Evolutionary conservation across 202 grass and related monocot species (phyloP), one percentile per base, ranked within the genome.

Genomic region (Zizania palustris): DNA sequence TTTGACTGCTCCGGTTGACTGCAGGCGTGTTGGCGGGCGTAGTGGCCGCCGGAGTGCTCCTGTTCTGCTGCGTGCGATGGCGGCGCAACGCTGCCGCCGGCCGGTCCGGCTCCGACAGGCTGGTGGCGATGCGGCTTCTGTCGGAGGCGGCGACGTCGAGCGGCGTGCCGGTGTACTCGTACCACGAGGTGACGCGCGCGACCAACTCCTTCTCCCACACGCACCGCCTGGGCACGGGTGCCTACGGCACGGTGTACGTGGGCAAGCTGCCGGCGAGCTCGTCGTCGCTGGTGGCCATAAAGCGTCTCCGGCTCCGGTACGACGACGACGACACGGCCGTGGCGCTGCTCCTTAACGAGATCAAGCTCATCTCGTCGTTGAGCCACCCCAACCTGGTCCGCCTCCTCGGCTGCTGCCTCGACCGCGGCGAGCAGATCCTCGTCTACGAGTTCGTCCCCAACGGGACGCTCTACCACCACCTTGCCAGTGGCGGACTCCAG

Each of bases 391-490:
- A 92, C 80, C 78, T 98, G 11, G 89, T 98, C 28, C 91, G 75
- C 55, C 89, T 98, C 49, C 87, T 98, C 6, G 95, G 91, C 77
- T 98, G 91, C 80, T 98, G 95, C 85, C 86, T 95, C 56, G 91
- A 95, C 72, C 62, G 80, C n/a, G 89, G 89, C 63, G 95, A 92
- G 90, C 91, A 90, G 60, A 88, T 98, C 75, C 89, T 98, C 53
- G 84, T 98, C 33, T 98, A 98, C 69, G 95, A 98, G 80, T 92
- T 92, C 89, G 71, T 94, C 39, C 77, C 95, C 19, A 98, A 94
- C 38, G 95, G 95, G 78, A 92, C 95, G 15, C 85, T 98, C 64
- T 64, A 85, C 0, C 85, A 92, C 36, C 91, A 98, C 81, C 89
- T 98, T 43, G 72, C 33, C 48, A 21, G 49, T 41, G 44, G 59